Evolutionary conservation across 331 rosid genomes (phyloP), one percentile per base, ranked within the genome.

Genomic region (Malus hybrid): DNA sequence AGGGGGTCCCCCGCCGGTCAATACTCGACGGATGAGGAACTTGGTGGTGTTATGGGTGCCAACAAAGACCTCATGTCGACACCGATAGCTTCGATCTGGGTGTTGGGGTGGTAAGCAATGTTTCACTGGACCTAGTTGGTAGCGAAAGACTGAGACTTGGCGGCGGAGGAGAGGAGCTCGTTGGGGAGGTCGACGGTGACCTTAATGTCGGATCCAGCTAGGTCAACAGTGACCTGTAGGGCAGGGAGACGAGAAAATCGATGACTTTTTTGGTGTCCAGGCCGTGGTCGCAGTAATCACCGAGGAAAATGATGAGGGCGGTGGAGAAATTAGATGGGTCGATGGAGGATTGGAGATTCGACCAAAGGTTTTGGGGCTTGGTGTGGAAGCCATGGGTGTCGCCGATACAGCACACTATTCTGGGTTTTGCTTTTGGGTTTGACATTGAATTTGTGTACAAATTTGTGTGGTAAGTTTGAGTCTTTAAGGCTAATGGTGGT

Each of bases 201-300:
- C 32, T 29, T 24, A 24, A 24, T 24, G 24, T 24, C 24, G 24
- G 24, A 24, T 24, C 24, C 24, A 24, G 24, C 24, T 24, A 24
- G 24, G 24, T 24, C 24, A 24, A 24, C 24, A 24, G 24, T 24
- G 24, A 87, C 2, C 34, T 71, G 31, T 87, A 62, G 13, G 93
- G 95, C 12, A 94, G 66, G 7, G 71, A 9, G 14, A 84, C 39
- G 60, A 94, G 91, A 81, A 86, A 94, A 46, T 91, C 96, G 65
- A 91, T 74, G 16, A 90, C 95, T 11, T 84, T 65, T 22, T 85
- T 86, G 19, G 96, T 86, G 62, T 86, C 68, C 1, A 89, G 88
- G 9, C 96, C 98, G 4, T 96, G 80, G 85, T 94, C 97, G 85
- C 97, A 91, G 89, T 90, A 94, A 70, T 94, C 98, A n/a, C 96